phyloP scores from a whole-genome alignment of 306 rosid genomes.

The Prunus campanulata region DNA sequence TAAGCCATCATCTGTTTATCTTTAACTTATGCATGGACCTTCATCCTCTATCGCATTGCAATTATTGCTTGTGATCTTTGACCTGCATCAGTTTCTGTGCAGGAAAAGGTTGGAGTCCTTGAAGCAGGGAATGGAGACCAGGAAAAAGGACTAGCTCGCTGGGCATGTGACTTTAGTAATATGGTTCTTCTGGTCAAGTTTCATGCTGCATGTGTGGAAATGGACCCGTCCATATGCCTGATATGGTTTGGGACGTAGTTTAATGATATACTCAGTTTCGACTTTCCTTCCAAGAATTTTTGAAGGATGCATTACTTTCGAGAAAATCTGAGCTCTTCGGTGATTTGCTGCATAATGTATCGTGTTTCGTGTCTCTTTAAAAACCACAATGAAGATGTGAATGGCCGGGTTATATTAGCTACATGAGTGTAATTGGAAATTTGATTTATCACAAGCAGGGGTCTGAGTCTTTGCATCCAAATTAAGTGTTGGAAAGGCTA shows the following conservation, averaged over 20 bases:
- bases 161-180: slow-evolving; percentile 27
- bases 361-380: neutral
- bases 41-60: neutral
- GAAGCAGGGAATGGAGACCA: slow-evolving; percentile 64
- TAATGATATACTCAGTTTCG: neutral
- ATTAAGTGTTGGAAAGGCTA: too few relatives aligned
- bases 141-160: slow-evolving; percentile 33
- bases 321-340: neutral
- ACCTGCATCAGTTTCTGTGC: slow-evolving; percentile 26
- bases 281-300: neutral
- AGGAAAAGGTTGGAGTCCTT: slow-evolving; percentile 76
- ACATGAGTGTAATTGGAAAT: too few relatives aligned
- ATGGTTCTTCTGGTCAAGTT: slow-evolving; percentile 44
- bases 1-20: neutral
- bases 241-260: neutral
- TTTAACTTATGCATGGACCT: neutral
- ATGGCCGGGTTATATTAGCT: neutral
- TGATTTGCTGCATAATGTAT: neutral
- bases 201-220: neutral
- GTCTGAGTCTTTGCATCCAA: too few relatives aligned
- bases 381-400: neutral
- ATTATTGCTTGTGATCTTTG: slow-evolving; percentile 12
- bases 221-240: neutral
- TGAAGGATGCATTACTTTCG: neutral
- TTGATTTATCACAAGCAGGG: too few relatives aligned